Evolutionary conservation across 2,329 filamentous ascomycete genomes (phyloP), one percentile per base, ranked within the genome.

Genomic region (Apiospora sp.): DNA sequence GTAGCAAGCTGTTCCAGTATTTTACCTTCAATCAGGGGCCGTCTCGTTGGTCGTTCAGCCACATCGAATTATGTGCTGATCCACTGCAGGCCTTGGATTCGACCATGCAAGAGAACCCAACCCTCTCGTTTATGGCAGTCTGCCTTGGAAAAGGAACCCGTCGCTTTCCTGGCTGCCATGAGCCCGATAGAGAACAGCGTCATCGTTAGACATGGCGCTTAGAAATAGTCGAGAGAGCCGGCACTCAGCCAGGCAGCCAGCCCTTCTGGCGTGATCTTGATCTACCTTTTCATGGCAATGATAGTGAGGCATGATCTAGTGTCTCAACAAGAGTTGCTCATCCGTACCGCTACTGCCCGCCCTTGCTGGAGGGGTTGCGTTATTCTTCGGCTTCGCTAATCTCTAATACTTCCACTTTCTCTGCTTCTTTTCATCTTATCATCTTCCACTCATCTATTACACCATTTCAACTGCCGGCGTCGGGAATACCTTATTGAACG

Each of bases 201-300:
- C 58, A 64, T 64, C 58, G 58, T 3, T 22, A 41, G 58, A 41
- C 34, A 64, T n/a, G 58, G 34, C 10, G 34, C 58, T 16, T 64
- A 41, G 34, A 64, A 64, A 24, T 64, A 41, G 58, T 64, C 58
- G 30, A 64, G 58, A 6, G 58, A 24, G 58, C 34, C 58, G 58
- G 16, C 54, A 64, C 58, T 12, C 22, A 51, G n/a, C 49, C 46
- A 49, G 46, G 30, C 19, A 14, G 58, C 58, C 34, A 41, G 19
- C 58, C 58, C 58, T 64, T 64, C 58, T 64, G 58, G 34, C 46
- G 22, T 49, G 54, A 19, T 34, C 58, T 64, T 64, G 58, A 64
- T 64, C 34, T 41, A 64, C 34, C 16, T 64, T 41, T 41, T 19
- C 8, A 41, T 64, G 58, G 58, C 34, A 22, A 41, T 41, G 58